These are phyloP conservation scores for Waltergamsia citrina DNA, from an alignment of 2,329 filamentous ascomycete species.

Conservation along the genomic window DNA sequence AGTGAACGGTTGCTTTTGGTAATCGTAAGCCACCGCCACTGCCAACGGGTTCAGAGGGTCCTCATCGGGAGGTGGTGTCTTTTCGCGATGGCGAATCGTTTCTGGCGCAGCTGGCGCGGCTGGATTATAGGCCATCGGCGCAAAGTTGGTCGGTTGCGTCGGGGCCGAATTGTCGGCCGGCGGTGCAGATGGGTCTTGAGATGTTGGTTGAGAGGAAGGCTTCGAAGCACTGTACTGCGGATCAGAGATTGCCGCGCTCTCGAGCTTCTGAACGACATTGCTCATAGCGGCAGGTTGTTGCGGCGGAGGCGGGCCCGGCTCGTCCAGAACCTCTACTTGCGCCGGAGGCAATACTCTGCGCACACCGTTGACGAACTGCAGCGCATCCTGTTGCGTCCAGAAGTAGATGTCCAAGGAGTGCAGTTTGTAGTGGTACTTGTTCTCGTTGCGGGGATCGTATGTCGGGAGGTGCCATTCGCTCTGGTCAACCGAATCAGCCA, in stretches of 20 bases:
- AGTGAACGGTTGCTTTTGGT: slow-evolving; percentile 41
- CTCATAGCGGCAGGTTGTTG: slow-evolving; percentile 44
- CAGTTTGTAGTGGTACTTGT: slow-evolving; percentile 70
- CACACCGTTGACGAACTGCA: slow-evolving; percentile 60
- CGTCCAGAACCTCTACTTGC: slow-evolving; percentile 55
- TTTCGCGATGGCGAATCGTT: slow-evolving; percentile 62
- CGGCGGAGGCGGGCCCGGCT: slow-evolving; percentile 41
- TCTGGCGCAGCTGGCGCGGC: slow-evolving; percentile 70
- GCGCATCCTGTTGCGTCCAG: slow-evolving; percentile 65
- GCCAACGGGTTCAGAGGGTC: slow-evolving; percentile 46
- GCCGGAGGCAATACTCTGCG: slow-evolving; percentile 52
- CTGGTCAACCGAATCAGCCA: slow-evolving; percentile 43
- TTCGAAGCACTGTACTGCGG: slow-evolving; percentile 31
- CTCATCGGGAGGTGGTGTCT: slow-evolving; percentile 70
- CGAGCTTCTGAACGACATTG: slow-evolving; percentile 63
- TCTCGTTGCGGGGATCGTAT: slow-evolving; percentile 62
- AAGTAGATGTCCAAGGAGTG: slow-evolving; percentile 72
- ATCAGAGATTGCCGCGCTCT: slow-evolving; percentile 59
- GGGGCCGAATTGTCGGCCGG: slow-evolving; percentile 5
- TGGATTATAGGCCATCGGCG: slow-evolving; percentile 68
- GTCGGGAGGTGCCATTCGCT: slow-evolving; percentile 69
- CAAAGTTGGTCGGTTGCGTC: slow-evolving; percentile 34
- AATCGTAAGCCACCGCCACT: slow-evolving; percentile 47
- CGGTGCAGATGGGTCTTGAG: slow-evolving; percentile 6
- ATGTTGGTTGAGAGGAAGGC: slow-evolving; percentile 8